These are phyloP conservation scores for Dictyophora rubrovolvata DNA, from an alignment of 768 basidiomycete genomes.

Conservation along the genomic window DNA sequence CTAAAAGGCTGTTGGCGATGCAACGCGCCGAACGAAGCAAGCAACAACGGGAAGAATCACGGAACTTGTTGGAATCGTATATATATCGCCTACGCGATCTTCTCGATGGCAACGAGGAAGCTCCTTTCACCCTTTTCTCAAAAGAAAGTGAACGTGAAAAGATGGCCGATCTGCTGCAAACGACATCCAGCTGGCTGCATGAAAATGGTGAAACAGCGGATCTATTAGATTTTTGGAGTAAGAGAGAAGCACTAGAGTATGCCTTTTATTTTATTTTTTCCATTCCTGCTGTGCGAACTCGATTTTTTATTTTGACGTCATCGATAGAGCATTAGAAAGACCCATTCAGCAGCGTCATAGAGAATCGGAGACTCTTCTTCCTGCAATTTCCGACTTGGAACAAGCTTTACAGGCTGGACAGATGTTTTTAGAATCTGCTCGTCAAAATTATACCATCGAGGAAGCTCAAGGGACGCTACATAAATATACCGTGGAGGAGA, in stretches of 20 bases:
- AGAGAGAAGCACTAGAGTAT: constrained; percentile 76
- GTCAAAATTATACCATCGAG: constrained; percentile 61
- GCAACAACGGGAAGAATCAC: constrained; percentile 74
- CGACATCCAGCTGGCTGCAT: constrained; percentile 72
- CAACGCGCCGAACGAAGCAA: constrained; percentile 72
- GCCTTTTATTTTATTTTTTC: constrained; percentile 22
- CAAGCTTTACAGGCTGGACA: constrained; percentile 38
- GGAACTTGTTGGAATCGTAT: constrained; percentile 86
- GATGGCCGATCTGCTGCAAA: constrained; percentile 59
- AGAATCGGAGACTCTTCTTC: constrained; percentile 81
- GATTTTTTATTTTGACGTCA: background rate
- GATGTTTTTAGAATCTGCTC: constrained; percentile 78
- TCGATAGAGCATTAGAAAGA: constrained; percentile 55
- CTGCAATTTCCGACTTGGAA: constrained; percentile 84
- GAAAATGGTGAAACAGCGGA: constrained; percentile 78
- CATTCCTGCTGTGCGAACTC: background rate
- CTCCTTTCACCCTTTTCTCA: constrained; percentile 82
- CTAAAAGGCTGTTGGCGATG: constrained; percentile 60
- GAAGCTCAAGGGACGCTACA: constrained; percentile 48
- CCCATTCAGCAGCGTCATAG: constrained; percentile 81
- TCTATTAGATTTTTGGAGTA: constrained; percentile 61
- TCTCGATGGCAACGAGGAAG: constrained; percentile 52
- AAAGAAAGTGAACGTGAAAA: constrained; percentile 56
- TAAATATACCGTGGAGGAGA: constrained; percentile 81
- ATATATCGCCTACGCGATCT: constrained; percentile 86